These are phyloP conservation scores for Fraxinus xanthoxyloides DNA, from an alignment of 305 asterid species.

Conservation along the genomic window DNA sequence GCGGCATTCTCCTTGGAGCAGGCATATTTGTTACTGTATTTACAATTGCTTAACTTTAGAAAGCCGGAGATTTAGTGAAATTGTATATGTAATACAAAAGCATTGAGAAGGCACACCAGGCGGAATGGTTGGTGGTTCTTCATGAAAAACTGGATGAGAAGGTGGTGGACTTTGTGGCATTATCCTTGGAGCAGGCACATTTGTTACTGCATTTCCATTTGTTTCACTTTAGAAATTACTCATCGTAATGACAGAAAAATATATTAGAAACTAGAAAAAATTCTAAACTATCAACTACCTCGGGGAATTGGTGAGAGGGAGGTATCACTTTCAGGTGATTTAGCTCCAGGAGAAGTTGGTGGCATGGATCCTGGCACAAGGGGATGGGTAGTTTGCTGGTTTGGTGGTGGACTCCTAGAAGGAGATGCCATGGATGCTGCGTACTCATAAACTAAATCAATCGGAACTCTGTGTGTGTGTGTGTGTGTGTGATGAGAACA, in stretches of 20 bases:
- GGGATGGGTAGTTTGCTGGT: slow-evolving; percentile 35
- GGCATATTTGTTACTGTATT: slow-evolving; percentile 42
- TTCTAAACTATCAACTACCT: slow-evolving; percentile 42
- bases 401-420: slow-evolving; percentile 48
- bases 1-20: slow-evolving; percentile 35
- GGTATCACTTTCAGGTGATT: slow-evolving; percentile 32
- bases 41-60: slow-evolving; percentile 15
- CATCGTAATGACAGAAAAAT: neutral
- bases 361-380: slow-evolving; percentile 38
- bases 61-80: neutral
- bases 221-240: slow-evolving; percentile 16
- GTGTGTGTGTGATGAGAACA: slow-evolving; percentile 6
- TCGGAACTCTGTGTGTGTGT: slow-evolving; percentile 20
- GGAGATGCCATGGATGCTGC: slow-evolving; percentile 56
- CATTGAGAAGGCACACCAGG: slow-evolving; percentile 46
- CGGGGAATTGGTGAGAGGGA: slow-evolving; percentile 34
- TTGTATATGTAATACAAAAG: neutral
- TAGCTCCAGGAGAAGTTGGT: slow-evolving; percentile 42
- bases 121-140: slow-evolving; percentile 40
- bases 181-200: slow-evolving; percentile 36
- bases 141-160: slow-evolving; percentile 31
- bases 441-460: slow-evolving; percentile 33
- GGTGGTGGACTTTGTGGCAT: slow-evolving; percentile 45
- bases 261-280: neutral
- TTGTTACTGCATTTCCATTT: slow-evolving; percentile 36